A percentile compares a stretch with the other conserved stretches of the same genome.
These are phyloP conservation scores for Plantago elongata DNA, from an alignment of 257 asterid species.

Conservation along the genomic window DNA sequence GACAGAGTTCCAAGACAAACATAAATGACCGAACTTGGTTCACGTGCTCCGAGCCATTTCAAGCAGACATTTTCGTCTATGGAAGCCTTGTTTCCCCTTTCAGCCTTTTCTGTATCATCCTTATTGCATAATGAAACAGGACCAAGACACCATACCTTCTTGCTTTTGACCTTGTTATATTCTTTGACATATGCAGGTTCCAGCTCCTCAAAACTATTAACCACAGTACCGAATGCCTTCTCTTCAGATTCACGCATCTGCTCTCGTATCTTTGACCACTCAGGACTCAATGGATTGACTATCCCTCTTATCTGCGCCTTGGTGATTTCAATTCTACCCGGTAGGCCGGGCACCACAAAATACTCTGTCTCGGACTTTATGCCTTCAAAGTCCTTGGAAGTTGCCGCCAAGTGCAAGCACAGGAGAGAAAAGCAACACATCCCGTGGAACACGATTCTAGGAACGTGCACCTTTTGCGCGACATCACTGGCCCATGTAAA, in stretches of 20 bases:
- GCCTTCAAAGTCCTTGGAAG: constrained; percentile 17
- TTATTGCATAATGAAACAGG: constrained; percentile 35
- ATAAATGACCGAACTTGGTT: constrained; percentile 29
- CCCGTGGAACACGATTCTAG: constrained; percentile 52
- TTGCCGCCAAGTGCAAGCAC: constrained; percentile 15
- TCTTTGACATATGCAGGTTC: constrained; percentile 35
- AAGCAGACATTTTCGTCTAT: constrained; percentile 18
- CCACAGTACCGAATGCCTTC: constrained; percentile 41
- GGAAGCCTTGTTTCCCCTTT: constrained; percentile 36
- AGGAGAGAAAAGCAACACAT: constrained; percentile 46
- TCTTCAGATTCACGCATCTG: constrained; percentile 26
- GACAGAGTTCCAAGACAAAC: constrained; percentile 43
- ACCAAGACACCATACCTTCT: constrained; percentile 30
- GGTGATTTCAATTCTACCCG: constrained; percentile 38
- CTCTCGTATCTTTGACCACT: constrained; percentile 17
- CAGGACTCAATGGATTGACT: neutral
- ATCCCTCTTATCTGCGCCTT: constrained; percentile 39
- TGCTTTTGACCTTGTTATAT: constrained; percentile 12
- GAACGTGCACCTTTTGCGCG: constrained; percentile 25
- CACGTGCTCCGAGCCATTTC: constrained; percentile 37
- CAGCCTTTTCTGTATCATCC: constrained; percentile 26
- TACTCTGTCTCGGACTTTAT: constrained; percentile 32
- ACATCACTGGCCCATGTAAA: constrained; percentile 33
- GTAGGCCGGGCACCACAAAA: constrained; percentile 46
- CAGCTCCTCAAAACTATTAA: constrained; percentile 38